Evolutionary conservation across 768 basidiomycete genomes (phyloP).

Genomic region (Mycena epipterygia): DNA sequence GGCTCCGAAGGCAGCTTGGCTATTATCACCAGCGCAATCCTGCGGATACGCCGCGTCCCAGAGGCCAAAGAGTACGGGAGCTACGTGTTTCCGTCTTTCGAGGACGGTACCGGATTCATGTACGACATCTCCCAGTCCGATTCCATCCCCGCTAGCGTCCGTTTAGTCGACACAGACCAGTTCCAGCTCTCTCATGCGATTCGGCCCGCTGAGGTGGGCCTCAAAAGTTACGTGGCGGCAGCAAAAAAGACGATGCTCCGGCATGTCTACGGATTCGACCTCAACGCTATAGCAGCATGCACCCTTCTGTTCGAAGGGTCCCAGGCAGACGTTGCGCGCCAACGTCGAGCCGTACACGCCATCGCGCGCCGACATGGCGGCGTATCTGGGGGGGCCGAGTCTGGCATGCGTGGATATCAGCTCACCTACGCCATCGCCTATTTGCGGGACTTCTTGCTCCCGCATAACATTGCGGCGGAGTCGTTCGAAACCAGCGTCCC

Average conservation of each 20-base stretch:
- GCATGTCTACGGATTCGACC: neutral
- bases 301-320: neutral
- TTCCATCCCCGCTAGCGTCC: neutral
- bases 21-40: neutral
- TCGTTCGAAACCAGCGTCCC: neutral
- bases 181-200: neutral
- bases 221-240: neutral
- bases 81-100: neutral
- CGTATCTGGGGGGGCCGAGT: neutral
- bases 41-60: neutral
- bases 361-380: neutral
- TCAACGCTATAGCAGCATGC: neutral
- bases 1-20: conserved; percentile 1
- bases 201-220: too few relatives aligned
- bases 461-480: neutral
- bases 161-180: neutral
- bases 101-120: neutral
- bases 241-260: neutral
- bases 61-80: conserved; percentile 5
- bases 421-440: neutral
- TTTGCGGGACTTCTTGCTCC: neutral
- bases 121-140: neutral
- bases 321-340: neutral
- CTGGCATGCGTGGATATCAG: neutral
- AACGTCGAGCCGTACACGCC: neutral